Base-by-base conservation (phyloP, 495 filamentous ascomycete genomes). In the Daldinia grandis region DNA sequence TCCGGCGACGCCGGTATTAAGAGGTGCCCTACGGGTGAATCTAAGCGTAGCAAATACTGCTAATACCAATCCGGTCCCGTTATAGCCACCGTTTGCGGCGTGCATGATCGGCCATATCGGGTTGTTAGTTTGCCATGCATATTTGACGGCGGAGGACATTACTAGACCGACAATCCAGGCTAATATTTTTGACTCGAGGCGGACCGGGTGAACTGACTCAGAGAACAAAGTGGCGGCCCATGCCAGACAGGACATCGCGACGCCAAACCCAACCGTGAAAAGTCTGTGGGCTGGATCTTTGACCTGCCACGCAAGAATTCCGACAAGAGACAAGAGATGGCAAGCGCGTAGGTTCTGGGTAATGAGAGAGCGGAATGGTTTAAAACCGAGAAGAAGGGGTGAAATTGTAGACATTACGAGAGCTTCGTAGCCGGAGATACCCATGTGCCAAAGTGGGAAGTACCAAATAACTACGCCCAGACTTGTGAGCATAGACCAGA, bases 371-470 rank as follows among this genome's bases (percentile, higher is more conserved):
- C 92, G 90, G 42, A 98, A 53, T 2, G 90, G 84, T 31, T 81
- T 84, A 62, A 95, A 90, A 27, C 84, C 87, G 31, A 98, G 90
- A n/a, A 98, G 78, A 24, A 94, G 82, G 0, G 96, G 95, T 5
- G 93, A 91, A 56, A 93, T 74, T n/a, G 91, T 94, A 67, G 85
- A 85, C 86, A 97, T 88, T 78, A 99, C 88, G 66, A 95, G 84
- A 27, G 90, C 90, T 81, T 99, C 96, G 70, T 97, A 98, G 62
- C 96, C 96, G 7, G 96, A 99, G 66, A 99, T 94, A 63, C 96
- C 96, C 96, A 99, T 98, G 78, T 98, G 89, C 96, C 96, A 99
- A n/a, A 99, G 87, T 15, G 95, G 95, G 76, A 99, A 99, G 77
- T 97, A 99, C 96, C 96, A 99, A 27, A 98, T 90, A 37, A 91